phyloP scores from a whole-genome alignment of 2,329 filamentous ascomycete genomes.

The Nothophoma quercina region DNA sequence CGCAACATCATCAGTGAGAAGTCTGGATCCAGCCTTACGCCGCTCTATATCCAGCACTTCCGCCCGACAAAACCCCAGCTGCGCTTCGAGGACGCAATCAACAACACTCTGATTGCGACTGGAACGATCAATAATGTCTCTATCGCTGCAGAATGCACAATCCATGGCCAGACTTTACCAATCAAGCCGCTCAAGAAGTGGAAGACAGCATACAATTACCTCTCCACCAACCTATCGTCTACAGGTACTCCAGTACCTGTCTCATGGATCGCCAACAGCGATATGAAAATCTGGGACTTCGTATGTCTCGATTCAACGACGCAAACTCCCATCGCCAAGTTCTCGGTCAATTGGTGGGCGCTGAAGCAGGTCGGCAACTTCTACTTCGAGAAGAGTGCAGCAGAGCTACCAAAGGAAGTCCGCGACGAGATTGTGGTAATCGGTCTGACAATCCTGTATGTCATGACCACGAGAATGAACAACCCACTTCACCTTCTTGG shows the following conservation, averaged over 20 bases:
- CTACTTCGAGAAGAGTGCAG: constrained; percentile 21
- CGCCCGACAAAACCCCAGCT: constrained; percentile 29
- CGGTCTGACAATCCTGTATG: constrained; percentile 28
- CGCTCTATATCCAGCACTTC: constrained; percentile 31
- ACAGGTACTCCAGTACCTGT: constrained; percentile 13
- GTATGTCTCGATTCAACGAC: constrained; percentile 26
- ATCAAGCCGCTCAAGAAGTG: constrained; percentile 29
- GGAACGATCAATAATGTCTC: constrained; percentile 26
- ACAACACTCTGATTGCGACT: constrained; percentile 15
- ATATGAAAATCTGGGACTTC: constrained; percentile 30
- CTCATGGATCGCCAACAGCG: constrained; percentile 25
- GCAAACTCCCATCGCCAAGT: constrained; percentile 28
- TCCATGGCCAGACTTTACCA: constrained; percentile 20
- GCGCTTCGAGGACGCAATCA: constrained; percentile 17
- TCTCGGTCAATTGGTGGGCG: constrained; percentile 27
- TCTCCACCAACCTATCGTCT: constrained; percentile 21
- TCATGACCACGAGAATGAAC: constrained; percentile 29
- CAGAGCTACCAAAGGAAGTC: constrained; percentile 12
- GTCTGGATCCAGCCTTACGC: constrained; percentile 13
- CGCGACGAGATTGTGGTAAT: constrained; percentile 30
- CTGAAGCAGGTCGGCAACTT: constrained; percentile 30
- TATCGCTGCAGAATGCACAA: constrained; percentile 24
- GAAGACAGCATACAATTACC: constrained; percentile 32
- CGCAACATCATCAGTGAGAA: constrained; percentile 25
- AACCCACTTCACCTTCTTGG: constrained; percentile 29